Evolutionary conservation across 768 basidiomycete species (phyloP).

Genomic region (Pleurotus cornucopiae): DNA sequence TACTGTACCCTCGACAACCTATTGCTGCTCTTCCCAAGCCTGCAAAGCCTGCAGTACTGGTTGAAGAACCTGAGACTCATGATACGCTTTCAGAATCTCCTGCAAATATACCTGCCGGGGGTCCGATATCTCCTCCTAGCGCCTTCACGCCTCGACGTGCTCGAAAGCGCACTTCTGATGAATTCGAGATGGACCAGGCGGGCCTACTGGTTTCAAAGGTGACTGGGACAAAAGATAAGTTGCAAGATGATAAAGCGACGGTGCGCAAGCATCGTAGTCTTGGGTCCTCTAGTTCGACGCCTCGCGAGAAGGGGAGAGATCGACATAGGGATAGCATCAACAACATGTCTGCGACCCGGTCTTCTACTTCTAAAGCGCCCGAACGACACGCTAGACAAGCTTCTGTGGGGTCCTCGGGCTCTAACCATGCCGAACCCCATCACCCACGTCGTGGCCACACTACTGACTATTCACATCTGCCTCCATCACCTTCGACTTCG

Average conservation of each 20-base stretch:
- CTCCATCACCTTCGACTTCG: constrained; percentile 87
- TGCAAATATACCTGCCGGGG: constrained; percentile 27
- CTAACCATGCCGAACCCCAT: constrained; percentile 47
- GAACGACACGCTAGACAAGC: constrained; percentile 60
- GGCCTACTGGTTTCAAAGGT: constrained; percentile 57
- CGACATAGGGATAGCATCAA: constrained; percentile 52
- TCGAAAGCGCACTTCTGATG: constrained; percentile 76
- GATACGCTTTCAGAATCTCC: constrained; percentile 19
- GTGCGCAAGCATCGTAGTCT: constrained; percentile 70
- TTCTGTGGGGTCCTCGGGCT: constrained; percentile 66
- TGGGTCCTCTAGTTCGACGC: constrained; percentile 31
- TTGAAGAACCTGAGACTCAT: constrained; percentile 16
- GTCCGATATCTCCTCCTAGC: constrained; percentile 54
- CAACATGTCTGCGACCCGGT: constrained; percentile 11
- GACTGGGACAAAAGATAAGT: constrained; percentile 35
- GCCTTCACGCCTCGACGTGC: constrained; percentile 59
- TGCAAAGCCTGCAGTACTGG: constrained; percentile 22
- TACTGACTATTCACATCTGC: constrained; percentile 84
- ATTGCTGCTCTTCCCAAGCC: constrained; percentile 26
- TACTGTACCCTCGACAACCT: constrained; percentile 73
- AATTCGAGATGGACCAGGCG: constrained; percentile 75
- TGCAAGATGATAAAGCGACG: constrained; percentile 47
- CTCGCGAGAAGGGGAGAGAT: constrained; percentile 49
- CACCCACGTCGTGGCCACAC: constrained; percentile 58
- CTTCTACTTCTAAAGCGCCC: constrained; percentile 25